These are phyloP conservation scores for Quambalaria eucalypti DNA, from an alignment of 1,284 basidiomycete genomes.

Conservation along the genomic window DNA sequence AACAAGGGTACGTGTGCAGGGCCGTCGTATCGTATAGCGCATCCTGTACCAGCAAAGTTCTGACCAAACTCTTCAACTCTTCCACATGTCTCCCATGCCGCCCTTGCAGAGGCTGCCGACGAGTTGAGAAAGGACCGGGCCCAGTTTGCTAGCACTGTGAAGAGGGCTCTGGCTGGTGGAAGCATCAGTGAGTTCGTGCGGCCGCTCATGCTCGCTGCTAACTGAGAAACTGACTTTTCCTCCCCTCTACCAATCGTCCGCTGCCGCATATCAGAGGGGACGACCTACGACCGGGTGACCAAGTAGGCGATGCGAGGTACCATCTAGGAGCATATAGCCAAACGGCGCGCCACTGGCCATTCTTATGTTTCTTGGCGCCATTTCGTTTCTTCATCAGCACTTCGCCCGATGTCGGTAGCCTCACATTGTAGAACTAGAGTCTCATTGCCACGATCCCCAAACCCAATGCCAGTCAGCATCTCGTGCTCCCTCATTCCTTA, in stretches of 20 bases:
- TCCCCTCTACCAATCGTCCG: not conserved
- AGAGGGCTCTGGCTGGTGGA: conserved; percentile 29
- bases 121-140: conserved; percentile 37
- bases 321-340: too few species aligned
- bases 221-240: not conserved
- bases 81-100: not conserved
- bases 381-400: too few species aligned
- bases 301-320: conserved; percentile 3
- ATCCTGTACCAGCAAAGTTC: not conserved
- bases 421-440: too few species aligned
- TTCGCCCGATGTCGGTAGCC: too few species aligned
- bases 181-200: conserved; percentile 24
- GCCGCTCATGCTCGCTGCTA: not conserved
- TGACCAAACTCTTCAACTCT: not conserved
- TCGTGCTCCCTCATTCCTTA: too few species aligned
- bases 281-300: conserved; percentile 35
- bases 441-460: too few species aligned
- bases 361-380: too few species aligned
- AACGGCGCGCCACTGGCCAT: too few species aligned
- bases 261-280: conserved; percentile 19
- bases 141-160: conserved; percentile 36
- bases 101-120: conserved; percentile 42
- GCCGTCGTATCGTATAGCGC: not conserved
- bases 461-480: too few species aligned
- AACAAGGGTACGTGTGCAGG: conserved; percentile 69